phyloP scores from a whole-genome alignment of 1,139 yeast genomes.

The Petasospora rhodanensis region DNA sequence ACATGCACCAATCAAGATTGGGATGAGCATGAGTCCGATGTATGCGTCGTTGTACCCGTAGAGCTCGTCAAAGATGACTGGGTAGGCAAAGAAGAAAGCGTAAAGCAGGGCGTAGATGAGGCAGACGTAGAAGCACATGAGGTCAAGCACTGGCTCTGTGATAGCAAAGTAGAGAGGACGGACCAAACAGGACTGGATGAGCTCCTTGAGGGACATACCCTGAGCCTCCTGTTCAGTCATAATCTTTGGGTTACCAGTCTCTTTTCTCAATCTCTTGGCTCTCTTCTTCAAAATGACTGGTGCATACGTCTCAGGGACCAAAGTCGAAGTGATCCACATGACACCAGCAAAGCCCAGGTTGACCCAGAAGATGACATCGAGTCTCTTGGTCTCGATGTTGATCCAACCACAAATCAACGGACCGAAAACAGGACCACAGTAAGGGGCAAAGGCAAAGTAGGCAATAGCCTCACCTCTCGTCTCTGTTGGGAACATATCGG shows the following conservation, averaged over 20 bases:
- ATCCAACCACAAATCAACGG: conserved; percentile 89
- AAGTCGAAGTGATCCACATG: conserved; percentile 60
- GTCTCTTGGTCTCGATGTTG: conserved; percentile 59
- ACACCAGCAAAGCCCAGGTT: conserved; percentile 89
- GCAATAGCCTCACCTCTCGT: conserved; percentile 89
- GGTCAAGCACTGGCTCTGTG: conserved; percentile 79
- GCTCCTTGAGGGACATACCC: conserved; percentile 60
- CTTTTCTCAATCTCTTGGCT: conserved; percentile 66
- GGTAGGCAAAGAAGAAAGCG: conserved; percentile 90
- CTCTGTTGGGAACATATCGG: conserved; percentile 75
- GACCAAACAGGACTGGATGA: conserved; percentile 61
- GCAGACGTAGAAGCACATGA: conserved; percentile 81
- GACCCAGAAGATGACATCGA: conserved; percentile 79
- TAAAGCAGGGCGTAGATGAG: conserved; percentile 81
- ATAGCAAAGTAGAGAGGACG: conserved; percentile 72
- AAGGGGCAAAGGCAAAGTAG: conserved; percentile 86
- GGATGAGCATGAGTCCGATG: conserved; percentile 81
- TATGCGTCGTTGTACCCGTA: conserved; percentile 65
- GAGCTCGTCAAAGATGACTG: conserved; percentile 63
- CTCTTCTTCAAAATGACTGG: conserved; percentile 76
- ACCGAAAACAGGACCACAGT: conserved; percentile 88
- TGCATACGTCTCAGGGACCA: conserved; percentile 86
- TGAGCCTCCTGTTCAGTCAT: conserved; percentile 91
- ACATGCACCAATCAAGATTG: conserved; percentile 80
- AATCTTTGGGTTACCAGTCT: conserved; percentile 75